Percentiles rank a stretch among this genome's conserved stretches.
Conservation (phyloP, 116 monocot species). For the Thalassia testudinum region DNA sequence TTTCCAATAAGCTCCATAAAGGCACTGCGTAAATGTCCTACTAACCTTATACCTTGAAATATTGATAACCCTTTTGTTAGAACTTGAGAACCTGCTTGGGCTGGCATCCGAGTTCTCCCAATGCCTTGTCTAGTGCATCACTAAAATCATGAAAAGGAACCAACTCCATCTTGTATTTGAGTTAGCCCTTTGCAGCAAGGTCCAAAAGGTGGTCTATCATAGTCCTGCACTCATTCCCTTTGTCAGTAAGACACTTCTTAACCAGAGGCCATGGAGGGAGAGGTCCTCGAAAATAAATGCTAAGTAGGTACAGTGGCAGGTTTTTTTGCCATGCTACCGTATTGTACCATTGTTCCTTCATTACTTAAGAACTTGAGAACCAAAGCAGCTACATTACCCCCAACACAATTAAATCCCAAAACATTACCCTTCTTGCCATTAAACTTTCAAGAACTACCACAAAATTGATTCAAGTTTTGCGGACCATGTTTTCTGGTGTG, state of each 20-base stretch:
- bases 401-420: conserved; percentile 90
- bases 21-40: too few relatives aligned
- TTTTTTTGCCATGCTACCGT: conserved; percentile 90
- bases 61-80: conserved; percentile 5
- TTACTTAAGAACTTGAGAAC: conserved; percentile 79
- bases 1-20: too few relatives aligned
- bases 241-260: conserved; percentile 74
- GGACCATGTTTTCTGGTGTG: conserved; percentile 46
- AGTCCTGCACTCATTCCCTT: conserved; percentile 33
- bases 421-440: conserved; percentile 69
- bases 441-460: conserved; percentile 33
- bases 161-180: conserved; percentile 85
- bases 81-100: conserved; percentile 84
- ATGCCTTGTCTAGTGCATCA: conserved; percentile 53
- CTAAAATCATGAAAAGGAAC: conserved; percentile 67
- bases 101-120: conserved; percentile 69
- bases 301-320: conserved; percentile 68
- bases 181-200: conserved; percentile 37
- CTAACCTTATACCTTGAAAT: too few relatives aligned
- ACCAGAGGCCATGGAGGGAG: conserved; percentile 74
- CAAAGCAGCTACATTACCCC: conserved; percentile 66
- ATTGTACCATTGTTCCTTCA: conserved; percentile 87
- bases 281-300: conserved; percentile 95
- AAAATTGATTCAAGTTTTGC: conserved; percentile 27
- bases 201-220: conserved; percentile 66